Conservation (phyloP, 2,329 filamentous ascomycete genomes). For the Monosporascus sp. region DNA sequence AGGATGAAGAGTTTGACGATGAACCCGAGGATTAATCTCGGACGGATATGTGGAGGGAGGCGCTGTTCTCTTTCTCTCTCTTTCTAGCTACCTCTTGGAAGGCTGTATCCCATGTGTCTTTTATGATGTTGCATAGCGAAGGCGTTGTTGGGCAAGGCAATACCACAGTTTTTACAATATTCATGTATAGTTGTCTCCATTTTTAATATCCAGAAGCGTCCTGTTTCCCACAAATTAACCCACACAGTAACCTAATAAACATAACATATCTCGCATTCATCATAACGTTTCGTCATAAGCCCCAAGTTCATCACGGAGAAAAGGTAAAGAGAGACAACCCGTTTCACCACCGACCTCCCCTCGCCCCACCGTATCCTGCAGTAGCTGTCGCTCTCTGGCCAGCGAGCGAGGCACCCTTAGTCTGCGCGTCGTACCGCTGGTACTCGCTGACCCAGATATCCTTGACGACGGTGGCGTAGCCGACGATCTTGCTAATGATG, state of each 20-base stretch:
- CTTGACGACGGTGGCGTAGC: constrained; percentile 42
- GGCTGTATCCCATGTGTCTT: background rate
- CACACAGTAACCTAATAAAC: no score
- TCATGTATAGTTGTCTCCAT: constrained; percentile 4
- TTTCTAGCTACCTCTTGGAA: background rate
- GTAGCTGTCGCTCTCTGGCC: constrained; percentile 8
- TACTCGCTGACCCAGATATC: constrained; percentile 55
- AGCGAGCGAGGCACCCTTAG: constrained; percentile 18
- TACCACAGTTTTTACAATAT: constrained; percentile 11
- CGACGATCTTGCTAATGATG: constrained; percentile 36
- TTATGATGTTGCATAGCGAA: constrained; percentile 14
- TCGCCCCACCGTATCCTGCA: constrained; percentile 7
- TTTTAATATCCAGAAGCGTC: no score
- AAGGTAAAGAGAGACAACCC: no score
- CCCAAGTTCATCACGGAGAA: no score
- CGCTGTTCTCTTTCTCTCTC: background rate
- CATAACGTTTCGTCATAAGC: no score
- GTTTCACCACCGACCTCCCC: constrained; percentile 2
- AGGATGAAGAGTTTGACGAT: constrained; percentile 26
- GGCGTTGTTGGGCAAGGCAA: constrained; percentile 17
- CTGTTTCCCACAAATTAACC: no score
- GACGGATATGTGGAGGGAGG: background rate
- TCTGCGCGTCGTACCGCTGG: constrained; percentile 48
- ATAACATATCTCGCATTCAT: no score
- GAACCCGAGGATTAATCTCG: constrained; percentile 10